Percentiles rank a stretch among this genome's conserved stretches.
Evolutionary conservation across 768 basidiomycete genomes (phyloP).

Genomic region (Podaxis sp.): DNA sequence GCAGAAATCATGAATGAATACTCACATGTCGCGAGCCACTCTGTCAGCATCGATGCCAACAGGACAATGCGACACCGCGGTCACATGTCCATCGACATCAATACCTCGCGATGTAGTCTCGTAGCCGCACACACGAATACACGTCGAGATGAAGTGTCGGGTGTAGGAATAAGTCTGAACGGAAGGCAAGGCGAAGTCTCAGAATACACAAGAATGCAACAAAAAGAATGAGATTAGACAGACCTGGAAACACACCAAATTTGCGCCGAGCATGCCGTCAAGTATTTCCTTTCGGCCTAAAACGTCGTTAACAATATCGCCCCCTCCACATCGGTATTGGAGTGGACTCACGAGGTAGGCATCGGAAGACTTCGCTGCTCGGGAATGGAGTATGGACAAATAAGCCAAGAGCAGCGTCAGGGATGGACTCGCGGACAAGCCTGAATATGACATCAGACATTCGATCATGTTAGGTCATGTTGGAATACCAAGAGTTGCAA

Average conservation of each 20-base stretch:
- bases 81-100: conserved; percentile 85
- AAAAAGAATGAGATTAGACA: conserved; percentile 13
- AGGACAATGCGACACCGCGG: conserved; percentile 84
- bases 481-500: background rate
- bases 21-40: conserved; percentile 77
- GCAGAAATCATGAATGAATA: conserved; percentile 13
- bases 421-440: conserved; percentile 70
- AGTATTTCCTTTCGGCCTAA: conserved; percentile 87
- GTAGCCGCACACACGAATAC: conserved; percentile 94
- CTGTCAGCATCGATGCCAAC: conserved; percentile 95
- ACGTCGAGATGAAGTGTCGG: conserved; percentile 92
- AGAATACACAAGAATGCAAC: conserved; percentile 1
- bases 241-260: conserved; percentile 92
- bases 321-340: conserved; percentile 4
- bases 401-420: conserved; percentile 76
- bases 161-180: conserved; percentile 86
- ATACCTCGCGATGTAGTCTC: conserved; percentile 74
- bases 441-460: conserved; percentile 25
- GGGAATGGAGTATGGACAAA: conserved; percentile 99
- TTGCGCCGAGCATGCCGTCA: conserved; percentile 97
- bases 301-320: background rate
- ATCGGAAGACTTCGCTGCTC: conserved; percentile 93
- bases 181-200: background rate
- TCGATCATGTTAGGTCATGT: background rate
- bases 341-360: conserved; percentile 72